Conservation (phyloP, 2,329 filamentous ascomycete genomes). For the Apiospora aurea region DNA sequence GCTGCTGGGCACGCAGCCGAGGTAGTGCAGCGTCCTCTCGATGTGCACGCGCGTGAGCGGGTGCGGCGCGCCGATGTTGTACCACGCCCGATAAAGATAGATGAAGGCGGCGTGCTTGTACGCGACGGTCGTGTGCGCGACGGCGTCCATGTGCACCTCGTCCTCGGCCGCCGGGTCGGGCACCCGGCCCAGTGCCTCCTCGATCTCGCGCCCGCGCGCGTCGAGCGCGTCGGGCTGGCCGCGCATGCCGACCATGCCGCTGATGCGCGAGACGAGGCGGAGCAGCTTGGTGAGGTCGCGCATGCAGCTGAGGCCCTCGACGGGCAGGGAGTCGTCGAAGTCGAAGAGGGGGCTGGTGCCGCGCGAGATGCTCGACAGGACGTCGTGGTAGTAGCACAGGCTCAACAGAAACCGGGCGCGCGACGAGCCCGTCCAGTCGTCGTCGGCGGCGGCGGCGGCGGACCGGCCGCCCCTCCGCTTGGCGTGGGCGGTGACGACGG, state of each 20-base stretch:
- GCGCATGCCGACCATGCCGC: slow-evolving; percentile 34
- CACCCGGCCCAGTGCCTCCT: slow-evolving; percentile 25
- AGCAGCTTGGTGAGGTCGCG: slow-evolving; percentile 34
- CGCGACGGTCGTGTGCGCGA: slow-evolving; percentile 39
- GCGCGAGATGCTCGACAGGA: slow-evolving; percentile 40
- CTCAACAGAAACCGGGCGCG: slow-evolving; percentile 39
- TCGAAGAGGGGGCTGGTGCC: slow-evolving; percentile 37
- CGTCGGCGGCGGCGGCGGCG: slow-evolving; percentile 36
- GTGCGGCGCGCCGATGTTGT: slow-evolving; percentile 30
- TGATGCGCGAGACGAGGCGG: slow-evolving; percentile 36
- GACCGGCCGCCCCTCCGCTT: not conserved
- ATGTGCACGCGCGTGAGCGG: slow-evolving; percentile 29
- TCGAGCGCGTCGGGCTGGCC: slow-evolving; percentile 28
- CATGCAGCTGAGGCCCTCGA: slow-evolving; percentile 35
- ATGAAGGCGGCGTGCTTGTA: slow-evolving; percentile 42
- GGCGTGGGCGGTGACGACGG: slow-evolving; percentile 33
- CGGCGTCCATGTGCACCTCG: slow-evolving; percentile 26
- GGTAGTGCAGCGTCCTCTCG: slow-evolving; percentile 36
- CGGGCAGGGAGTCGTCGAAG: slow-evolving; percentile 33
- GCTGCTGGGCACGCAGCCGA: slow-evolving; percentile 35
- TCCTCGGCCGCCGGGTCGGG: slow-evolving; percentile 27
- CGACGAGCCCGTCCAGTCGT: slow-evolving; percentile 32
- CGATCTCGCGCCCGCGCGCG: slow-evolving; percentile 29
- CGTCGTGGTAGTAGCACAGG: slow-evolving; percentile 42
- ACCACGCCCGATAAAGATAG: slow-evolving; percentile 42